Evolutionary conservation across 2,329 filamentous ascomycete genomes (phyloP), one percentile per base, ranked within the genome.

Genomic region (Colletotrichum navitas): DNA sequence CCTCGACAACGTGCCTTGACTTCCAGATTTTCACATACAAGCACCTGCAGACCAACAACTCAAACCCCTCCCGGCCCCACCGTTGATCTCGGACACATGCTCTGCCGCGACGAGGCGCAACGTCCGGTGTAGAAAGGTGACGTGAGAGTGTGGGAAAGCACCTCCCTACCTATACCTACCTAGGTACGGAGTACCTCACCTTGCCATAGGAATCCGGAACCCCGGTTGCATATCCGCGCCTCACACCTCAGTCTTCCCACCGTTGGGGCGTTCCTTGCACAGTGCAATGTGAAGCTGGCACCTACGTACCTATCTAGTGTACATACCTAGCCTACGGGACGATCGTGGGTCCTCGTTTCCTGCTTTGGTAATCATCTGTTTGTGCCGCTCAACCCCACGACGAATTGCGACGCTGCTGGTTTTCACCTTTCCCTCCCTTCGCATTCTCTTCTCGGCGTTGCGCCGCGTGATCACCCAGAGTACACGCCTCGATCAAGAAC

Each of bases 321-420:
- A 59, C 43, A 11, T 39, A 39, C 36, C 36, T 39, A 14, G 36
- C 54, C 34, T 18, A 51, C 18, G 43, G 34, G 32, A 51, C 47
- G 63, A 52, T 66, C 64, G 54, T 59, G 55, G 63, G 68, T 67
- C 56, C 68, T 66, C 39, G 39, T 67, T 61, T 54, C 41, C 63
- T 67, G 68, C 68, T 67, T 70, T 26, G 63, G 68, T 70, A 70
- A 70, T 67, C 68, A 55, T 47, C 32, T 49, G 56, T 41, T 41
- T 26, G 24, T 63, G 32, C 60, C 32, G 45, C 24, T 39, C n/a
- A 26, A 51, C 29, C 49, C 56, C 56, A 56, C 41, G 45, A 56
- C 45, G 51, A 47, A 52, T 32, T 10, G 26, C 68, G 41, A 62
- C 68, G 47, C 14, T 21, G 36, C 49, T 34, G 34, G 36, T 14